Base-by-base conservation (phyloP, 192 early-diverging fungal genomes). In the Linnemannia exigua region DNA sequence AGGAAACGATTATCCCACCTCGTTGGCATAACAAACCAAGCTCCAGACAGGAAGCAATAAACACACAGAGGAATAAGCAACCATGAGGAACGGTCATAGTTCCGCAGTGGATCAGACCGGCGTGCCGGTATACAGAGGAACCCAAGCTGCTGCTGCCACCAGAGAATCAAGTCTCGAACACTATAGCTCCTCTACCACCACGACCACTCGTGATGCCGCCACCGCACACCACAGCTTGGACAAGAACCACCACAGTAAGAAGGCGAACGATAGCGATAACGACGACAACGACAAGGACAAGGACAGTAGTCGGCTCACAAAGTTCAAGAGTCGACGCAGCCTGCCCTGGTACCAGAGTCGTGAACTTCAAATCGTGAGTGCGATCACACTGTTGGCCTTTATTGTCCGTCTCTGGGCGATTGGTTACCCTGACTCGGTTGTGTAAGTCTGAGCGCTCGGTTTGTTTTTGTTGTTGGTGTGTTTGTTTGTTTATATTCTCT, bases 381-480 rank as follows among this genome's bases (percentile, higher is more conserved):
- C 73, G 28, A 79, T 92, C 46, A 83, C 84, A 7, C 20, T 88
- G 3, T 7, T 90, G 25, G 81, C 91, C 0, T 22, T 82, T 22
- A 67, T 88, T 11, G 89, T 92, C 36, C 70, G 91, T 16, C 81
- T 90, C 11, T 86, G 88, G 73, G 74, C 79, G 17, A 84, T 92
- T 35, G 76, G 71, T 8, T 81, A 85, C 66, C 91, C 91, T 31
- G 78, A 80, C 31, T 84, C 88, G 4, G 89, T 91, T 37, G 91
- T 91, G 91, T 91, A 90, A 82, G 88, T 87, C 50, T 5, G 68
- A 41, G 37, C 35, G 19, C 36, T 73, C 20, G 51, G 22, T 25
- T 75, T 70, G 38, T n/a, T 31, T 5, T 38, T 69, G 1, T 3
- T 47, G 28, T 36, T 52, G n/a, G n/a, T 61, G 33, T n/a, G 2